Base-by-base conservation (phyloP, 2,329 filamentous ascomycete species). In the Fusarium torreyae region DNA sequence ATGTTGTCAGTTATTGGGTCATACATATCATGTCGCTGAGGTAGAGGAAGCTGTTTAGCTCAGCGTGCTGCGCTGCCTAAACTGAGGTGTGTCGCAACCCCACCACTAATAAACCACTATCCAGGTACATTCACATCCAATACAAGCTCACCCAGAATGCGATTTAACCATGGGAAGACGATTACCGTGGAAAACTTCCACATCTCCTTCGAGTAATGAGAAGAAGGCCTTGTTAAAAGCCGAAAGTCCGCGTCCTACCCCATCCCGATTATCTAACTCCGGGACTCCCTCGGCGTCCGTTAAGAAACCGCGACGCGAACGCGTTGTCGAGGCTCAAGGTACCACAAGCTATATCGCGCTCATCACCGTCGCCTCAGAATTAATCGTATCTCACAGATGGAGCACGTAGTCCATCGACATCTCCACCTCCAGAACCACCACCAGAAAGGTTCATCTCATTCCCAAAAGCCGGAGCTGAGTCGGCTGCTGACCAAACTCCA, bases 351-450 rank as follows among this genome's bases (percentile, higher is more conserved):
- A 31, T 40, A 24, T n/a, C 44, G n/a, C 58, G n/a, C 28, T n/a
- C 5, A 26, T 40, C 20, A 17, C 7, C 7, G 1, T 20, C 17
- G 20, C 38, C 28, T 20, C 26, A 43, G 34, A 36, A 24, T 42
- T 46, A 24, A 67, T 34, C 18, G 14, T 45, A 6, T 38, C 31
- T 22, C 22, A 11, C 24, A 75, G 74, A 77, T 57, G 57, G 67
- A 3, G 42, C 70, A 13, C 75, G 81, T 24, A 82, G 80, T 33
- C 79, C 81, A 17, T 87, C 86, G 1, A 85, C 84, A 10, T 88
- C 87, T 5, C 86, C 86, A 7, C 84, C 85, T 2, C 84, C 84
- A 2, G 81, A 83, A 24, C 81, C 85, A 11, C 82, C 83, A 2
- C 63, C 73, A 51, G 83, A 88, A 78, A 80, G 74, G 86, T 87